Base-by-base conservation (phyloP, 768 basidiomycete species). In the Rhodosporidiobolus sp. region DNA sequence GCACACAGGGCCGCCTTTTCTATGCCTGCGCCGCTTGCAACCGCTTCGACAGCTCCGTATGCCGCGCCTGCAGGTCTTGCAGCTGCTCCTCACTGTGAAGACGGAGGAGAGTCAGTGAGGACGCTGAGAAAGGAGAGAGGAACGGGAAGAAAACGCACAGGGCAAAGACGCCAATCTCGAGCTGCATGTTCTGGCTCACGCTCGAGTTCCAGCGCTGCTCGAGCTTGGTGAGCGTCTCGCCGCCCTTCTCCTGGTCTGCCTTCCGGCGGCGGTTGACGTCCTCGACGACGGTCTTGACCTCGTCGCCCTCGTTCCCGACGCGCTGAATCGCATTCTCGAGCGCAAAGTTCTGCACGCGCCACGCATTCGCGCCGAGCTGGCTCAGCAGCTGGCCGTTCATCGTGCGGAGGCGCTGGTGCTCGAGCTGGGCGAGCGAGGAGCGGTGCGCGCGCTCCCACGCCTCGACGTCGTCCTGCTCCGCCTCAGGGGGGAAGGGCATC, bases 81-180 rank as follows among this genome's bases (percentile, higher is more conserved):
- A 76, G 61, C 65, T 76, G 60, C 45, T 64, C 64, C 71, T 76
- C 74, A 2, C 74, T 76, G 61, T 26, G 17, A 34, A 3, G 12
- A 19, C 14, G 1, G 1, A 9, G 6, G 5, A 8, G 2, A 8
- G 20, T 32, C 30, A 50, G 60, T 22, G 9, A 43, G 48, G 2
- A n/a, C 22, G 26, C 2, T 3, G 10, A 35, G 38, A 22, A 24
- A 2, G 28, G n/a, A n/a, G n/a, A 1, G 50, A n/a, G 28, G 19
- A 61, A 4, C 0, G 9, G 30, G 38, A 2, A 11, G 19, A 46
- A 30, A 5, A 72, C 74, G 62, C 57, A 76, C 74, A 76, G 48
- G n/a, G 69, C 72, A 9, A 67, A 46, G 54, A 69, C 70, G 3
- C 72, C 75, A n/a, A 76, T 71, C 69, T 76, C 75, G 34, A 76